These are phyloP conservation scores for Talaromyces marneffei DNA, from an alignment of 2,329 filamentous ascomycete species.

Conservation along the genomic window DNA sequence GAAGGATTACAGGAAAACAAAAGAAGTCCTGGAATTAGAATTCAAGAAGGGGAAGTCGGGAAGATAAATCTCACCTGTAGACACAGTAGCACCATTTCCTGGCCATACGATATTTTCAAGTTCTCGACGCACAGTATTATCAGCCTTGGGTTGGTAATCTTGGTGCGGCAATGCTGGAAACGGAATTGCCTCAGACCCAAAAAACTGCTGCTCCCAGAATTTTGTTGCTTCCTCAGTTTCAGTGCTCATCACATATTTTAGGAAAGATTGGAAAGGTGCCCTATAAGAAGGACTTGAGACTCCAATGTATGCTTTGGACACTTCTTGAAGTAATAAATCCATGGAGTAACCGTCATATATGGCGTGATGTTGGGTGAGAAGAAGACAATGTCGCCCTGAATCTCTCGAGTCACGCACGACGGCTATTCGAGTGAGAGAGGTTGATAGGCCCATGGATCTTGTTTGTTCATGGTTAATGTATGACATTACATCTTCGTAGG, in stretches of 20 bases:
- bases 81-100: background rate
- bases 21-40: too few relatives aligned
- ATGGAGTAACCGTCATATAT: conserved; percentile 89
- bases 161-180: conserved; percentile 5
- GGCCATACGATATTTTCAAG: background rate
- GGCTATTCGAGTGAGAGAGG: conserved; percentile 30
- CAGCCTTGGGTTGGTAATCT: background rate
- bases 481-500: background rate
- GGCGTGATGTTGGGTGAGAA: conserved; percentile 52
- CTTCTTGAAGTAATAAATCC: conserved; percentile 63
- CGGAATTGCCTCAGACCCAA: background rate
- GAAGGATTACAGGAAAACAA: background rate
- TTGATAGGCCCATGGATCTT: conserved; percentile 30
- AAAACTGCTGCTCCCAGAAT: background rate
- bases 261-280: background rate
- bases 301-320: conserved; percentile 57
- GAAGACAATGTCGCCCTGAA: conserved; percentile 26
- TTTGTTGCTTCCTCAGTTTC: background rate
- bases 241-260: background rate
- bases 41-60: too few relatives aligned
- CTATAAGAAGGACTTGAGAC: background rate
- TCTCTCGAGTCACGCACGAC: conserved; percentile 20
- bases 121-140: background rate
- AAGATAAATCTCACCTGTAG: background rate
- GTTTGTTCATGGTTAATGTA: conserved; percentile 25